Evolutionary conservation across 257 asterid species (phyloP), one percentile per base, ranked within the genome.

Genomic region (Nicotiana obtusifolia): DNA sequence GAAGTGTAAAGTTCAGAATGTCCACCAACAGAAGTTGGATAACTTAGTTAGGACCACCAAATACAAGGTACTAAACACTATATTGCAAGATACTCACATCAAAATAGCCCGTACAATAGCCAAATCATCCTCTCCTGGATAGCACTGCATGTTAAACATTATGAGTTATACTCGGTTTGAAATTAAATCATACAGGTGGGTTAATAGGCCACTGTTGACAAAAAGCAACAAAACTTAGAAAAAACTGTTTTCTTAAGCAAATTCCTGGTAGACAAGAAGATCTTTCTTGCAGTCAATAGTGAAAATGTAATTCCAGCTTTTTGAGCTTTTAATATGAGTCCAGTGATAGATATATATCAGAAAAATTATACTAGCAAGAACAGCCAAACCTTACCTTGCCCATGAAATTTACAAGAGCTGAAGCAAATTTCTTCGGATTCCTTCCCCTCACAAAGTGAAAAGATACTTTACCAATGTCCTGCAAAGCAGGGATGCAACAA

Each of bases 111-210:
- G 93, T 20, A 91, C 97, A 85, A 95, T 90, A 57, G 98, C 97
- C 84, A 92, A 85, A 89, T 95, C 99, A 69, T 91, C 99, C 89
- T 95, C 99, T 80, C 99, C 98, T 2, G 99, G 98, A 84, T 95
- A 95, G 88, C 99, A 95, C 98, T 95, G 95, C 91, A 90, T 82
- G 69, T 68, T 66, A 16, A 80, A 80, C 78, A 80, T 53, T 71
- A 66, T 49, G 71, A 80, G 78, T 85, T 22, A 22, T 20, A 71
- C 78, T 44, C 16, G 6, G 14, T 13, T 11, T 6, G 22, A 44
- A 71, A 44, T 7, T 22, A 71, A 22, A 71, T 71, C 37, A 22
- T 71, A 13, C 31, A 69, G 5, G 31, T 69, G 57, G 57, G 31
- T 69, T 69, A n/a, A 69, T 37, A 41, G 57, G 57, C 41, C 57